Base-by-base conservation (phyloP, 2,329 filamentous ascomycete genomes). In the Fusarium poae region DNA sequence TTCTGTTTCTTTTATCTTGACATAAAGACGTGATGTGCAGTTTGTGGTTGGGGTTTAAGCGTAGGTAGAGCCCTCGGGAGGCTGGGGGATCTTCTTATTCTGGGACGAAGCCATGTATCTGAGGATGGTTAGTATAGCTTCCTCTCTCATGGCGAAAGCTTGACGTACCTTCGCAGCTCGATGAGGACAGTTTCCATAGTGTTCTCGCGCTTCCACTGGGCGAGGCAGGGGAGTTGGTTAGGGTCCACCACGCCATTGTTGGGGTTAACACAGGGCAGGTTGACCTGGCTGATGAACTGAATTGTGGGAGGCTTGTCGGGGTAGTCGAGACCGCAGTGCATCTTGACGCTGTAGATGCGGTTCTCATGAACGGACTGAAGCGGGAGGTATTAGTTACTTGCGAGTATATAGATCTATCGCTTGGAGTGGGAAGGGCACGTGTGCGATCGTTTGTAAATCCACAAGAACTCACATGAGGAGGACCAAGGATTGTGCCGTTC, bases 401-500 rank as follows among this genome's bases (percentile, higher is more conserved):
- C 12, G 45, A 44, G 29, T 49, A n/a, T 39, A n/a, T 21, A 30
- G 10, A 13, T 44, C 18, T 23, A 15, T 16, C 21, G 37, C 21
- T 27, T 44, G 23, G 59, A 42, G 27, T 23, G 35, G 30, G 61
- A 35, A 43, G 49, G 34, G 48, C 39, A 42, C 5, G 10, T 54
- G 23, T 34, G 27, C 20, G n/a, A n/a, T 34, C 12, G 32, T 27
- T 30, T 15, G 21, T 25, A 10, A 23, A 37, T 20, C 23, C 16
- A 42, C 46, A 21, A 20, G 15, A 37, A 83, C 92, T 77, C 85
- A 97, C 96, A 80, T 98, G 94, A 79, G 96, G 95, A 73, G 96
- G 96, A 2, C 96, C 96, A 50, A 97, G 89, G 71, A 99, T 98
- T 18, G 96, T 99, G 76, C 95, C 96, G 77, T 97, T 97, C 96